A percentile compares a stretch with the other conserved stretches of the same genome.
phyloP scores from a whole-genome alignment of 108 stramenopile genomes.

The Pseudonitzschia multistriata region DNA sequence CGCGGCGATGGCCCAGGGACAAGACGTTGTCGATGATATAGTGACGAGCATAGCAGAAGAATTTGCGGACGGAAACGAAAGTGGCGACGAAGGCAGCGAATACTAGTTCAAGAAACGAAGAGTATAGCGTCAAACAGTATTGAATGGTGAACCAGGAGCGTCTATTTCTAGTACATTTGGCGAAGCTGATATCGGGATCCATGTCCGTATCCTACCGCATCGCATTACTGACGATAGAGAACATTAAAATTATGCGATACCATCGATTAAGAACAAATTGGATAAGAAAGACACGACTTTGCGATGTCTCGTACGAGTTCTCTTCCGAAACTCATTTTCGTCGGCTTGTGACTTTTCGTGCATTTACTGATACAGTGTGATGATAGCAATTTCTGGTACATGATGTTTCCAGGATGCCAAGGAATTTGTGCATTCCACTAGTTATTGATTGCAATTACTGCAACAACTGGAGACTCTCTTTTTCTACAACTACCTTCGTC shows the following conservation, averaged over 20 bases:
- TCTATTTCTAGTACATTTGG: background rate
- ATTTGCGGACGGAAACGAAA: slow-evolving; percentile 19
- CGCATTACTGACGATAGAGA: background rate
- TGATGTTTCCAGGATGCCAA: too few relatives aligned
- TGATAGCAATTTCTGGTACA: too few relatives aligned
- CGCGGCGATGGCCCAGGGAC: slow-evolving; percentile 27
- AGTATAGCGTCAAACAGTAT: background rate
- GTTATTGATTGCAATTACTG: background rate
- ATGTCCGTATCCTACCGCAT: background rate
- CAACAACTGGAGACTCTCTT: slow-evolving; percentile 5
- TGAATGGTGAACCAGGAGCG: background rate
- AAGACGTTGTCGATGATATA: slow-evolving; percentile 32
- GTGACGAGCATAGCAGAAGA: slow-evolving; percentile 30
- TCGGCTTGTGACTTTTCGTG: too few relatives aligned
- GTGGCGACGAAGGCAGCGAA: slow-evolving; percentile 21
- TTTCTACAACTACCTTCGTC: background rate
- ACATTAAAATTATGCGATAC: background rate
- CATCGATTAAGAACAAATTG: too few relatives aligned
- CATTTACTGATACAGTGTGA: too few relatives aligned
- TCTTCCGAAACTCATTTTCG: too few relatives aligned
- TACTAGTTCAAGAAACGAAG: background rate
- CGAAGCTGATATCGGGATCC: background rate
- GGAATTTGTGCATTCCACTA: too few relatives aligned
- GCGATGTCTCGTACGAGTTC: too few relatives aligned
- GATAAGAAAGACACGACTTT: too few relatives aligned